These are phyloP conservation scores for Ceratorhiza oryzae-sativae DNA, from an alignment of 1,284 basidiomycete species.

Conservation along the genomic window DNA sequence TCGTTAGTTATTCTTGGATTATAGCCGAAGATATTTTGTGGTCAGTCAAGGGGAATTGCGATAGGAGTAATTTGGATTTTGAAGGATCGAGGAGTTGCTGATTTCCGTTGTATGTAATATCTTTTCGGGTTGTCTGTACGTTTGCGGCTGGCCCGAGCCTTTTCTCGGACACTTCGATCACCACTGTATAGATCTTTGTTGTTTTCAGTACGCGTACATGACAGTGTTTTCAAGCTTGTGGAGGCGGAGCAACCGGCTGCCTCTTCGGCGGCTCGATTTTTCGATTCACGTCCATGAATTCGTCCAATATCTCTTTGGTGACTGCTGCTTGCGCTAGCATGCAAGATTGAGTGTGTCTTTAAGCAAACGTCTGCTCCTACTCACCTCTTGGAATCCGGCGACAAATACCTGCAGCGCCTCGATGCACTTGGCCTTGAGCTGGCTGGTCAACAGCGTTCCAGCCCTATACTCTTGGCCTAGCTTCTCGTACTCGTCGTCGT, in stretches of 20 bases:
- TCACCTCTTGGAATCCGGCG: conserved; percentile 86
- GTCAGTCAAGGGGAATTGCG: neutral
- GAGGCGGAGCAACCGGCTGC: neutral
- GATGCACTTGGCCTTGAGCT: conserved; percentile 93
- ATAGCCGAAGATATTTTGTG: neutral
- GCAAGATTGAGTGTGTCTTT: neutral
- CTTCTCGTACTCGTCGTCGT: conserved; percentile 84
- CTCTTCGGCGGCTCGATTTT: conserved; percentile 67
- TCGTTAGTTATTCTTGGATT: conserved; percentile 37
- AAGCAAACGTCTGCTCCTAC: conserved; percentile 44
- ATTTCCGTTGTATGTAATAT: conserved; percentile 6
- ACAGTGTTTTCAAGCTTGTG: neutral
- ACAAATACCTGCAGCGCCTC: conserved; percentile 85
- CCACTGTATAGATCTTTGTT: conserved; percentile 22
- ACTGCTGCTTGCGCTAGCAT: conserved; percentile 76
- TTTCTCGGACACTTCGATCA: conserved; percentile 18
- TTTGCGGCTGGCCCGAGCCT: conserved; percentile 34
- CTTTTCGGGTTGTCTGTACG: conserved; percentile 21
- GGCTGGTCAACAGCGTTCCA: conserved; percentile 87
- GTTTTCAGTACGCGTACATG: conserved; percentile 19
- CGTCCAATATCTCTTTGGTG: conserved; percentile 76
- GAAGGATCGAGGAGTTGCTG: neutral
- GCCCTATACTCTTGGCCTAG: conserved; percentile 92
- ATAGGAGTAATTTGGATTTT: conserved; percentile 19
- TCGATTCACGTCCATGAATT: conserved; percentile 86